Evolutionary conservation across 1,139 yeast genomes (phyloP).

Genomic region (Scheffersomyces titani): DNA sequence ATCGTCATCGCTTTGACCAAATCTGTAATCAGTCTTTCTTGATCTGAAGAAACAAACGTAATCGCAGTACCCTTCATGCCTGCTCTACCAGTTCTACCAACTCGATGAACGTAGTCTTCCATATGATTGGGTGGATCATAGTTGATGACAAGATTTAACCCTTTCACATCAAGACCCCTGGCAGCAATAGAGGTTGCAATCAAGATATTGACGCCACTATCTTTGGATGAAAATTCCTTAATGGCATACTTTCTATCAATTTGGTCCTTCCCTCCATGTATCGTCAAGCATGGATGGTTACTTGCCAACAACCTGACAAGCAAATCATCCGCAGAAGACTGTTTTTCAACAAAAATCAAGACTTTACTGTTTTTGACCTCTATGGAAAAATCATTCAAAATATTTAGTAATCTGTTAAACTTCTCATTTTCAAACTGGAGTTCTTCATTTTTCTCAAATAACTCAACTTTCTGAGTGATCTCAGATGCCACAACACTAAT

Average conservation of each 20-base stretch:
- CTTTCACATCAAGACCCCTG: conserved; percentile 89
- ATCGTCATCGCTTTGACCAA: conserved; percentile 67
- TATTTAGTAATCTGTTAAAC: conserved; percentile 53
- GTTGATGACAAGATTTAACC: conserved; percentile 75
- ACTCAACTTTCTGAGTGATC: conserved; percentile 69
- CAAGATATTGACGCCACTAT: conserved; percentile 60
- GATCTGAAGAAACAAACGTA: conserved; percentile 66
- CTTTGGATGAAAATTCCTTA: conserved; percentile 57
- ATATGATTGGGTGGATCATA: conserved; percentile 89
- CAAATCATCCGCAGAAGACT: conserved; percentile 74
- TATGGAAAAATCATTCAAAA: conserved; percentile 48
- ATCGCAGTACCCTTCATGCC: conserved; percentile 77
- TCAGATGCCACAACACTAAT: conserved; percentile 83
- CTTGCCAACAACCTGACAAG: conserved; percentile 55
- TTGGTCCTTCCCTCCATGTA: conserved; percentile 95
- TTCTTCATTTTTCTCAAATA: conserved; percentile 35
- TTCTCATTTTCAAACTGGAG: conserved; percentile 31
- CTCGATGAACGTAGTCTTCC: conserved; percentile 96
- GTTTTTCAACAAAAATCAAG: conserved; percentile 85
- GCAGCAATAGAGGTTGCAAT: conserved; percentile 96
- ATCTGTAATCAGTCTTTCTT: conserved; percentile 71
- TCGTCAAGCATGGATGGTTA: conserved; percentile 62
- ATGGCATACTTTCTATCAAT: conserved; percentile 79
- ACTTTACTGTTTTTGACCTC: conserved; percentile 50
- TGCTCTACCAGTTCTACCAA: conserved; percentile 96